Base-by-base conservation (phyloP, 495 filamentous ascomycete species). In the Xylaria bambusicola region DNA sequence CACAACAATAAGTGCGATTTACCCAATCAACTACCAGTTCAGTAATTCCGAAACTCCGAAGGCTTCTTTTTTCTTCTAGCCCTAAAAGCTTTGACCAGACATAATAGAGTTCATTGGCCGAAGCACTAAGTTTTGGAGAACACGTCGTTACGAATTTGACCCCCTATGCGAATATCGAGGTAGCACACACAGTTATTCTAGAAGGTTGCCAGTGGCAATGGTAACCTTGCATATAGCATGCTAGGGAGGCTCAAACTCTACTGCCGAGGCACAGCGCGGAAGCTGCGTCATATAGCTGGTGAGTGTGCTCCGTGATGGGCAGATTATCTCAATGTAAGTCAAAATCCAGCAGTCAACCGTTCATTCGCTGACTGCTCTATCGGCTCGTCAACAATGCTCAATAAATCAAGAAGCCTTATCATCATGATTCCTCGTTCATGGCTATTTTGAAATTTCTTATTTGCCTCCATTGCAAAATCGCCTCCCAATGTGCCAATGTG, bases 41-140 rank as follows among this genome's bases (percentile, higher is more conserved):
- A 36, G 33, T 49, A 47, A 21, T 35, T 55, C 44, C 58, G n/a
- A n/a, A n/a, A n/a, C n/a, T n/a, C n/a, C n/a, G n/a, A n/a, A n/a
- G n/a, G n/a, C n/a, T n/a, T n/a, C n/a, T n/a, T n/a, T n/a, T 5
- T 33, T 23, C 33, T 31, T 23, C 46, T 35, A 56, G 46, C 38
- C 58, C 42, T 38, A 40, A 24, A 38, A 13, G 17, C 24, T 31
- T 23, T 56, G 50, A 38, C 5, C 21, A 42, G 42, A 27, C 51
- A 54, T 38, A 54, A 31, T 38, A 54, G 38, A 53, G 31, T 49
- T 56, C 35, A 44, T 35, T 45, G 44, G 55, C 51, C 10, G 46
- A 13, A 54, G 36, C 47, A 46, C 49, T 58, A 62, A 12, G 56
- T 29, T 51, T 48, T 36, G 12, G 27, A 47, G 31, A 38, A 24